Conservation (phyloP, 768 basidiomycete species). For the Chalciporus chontae region DNA sequence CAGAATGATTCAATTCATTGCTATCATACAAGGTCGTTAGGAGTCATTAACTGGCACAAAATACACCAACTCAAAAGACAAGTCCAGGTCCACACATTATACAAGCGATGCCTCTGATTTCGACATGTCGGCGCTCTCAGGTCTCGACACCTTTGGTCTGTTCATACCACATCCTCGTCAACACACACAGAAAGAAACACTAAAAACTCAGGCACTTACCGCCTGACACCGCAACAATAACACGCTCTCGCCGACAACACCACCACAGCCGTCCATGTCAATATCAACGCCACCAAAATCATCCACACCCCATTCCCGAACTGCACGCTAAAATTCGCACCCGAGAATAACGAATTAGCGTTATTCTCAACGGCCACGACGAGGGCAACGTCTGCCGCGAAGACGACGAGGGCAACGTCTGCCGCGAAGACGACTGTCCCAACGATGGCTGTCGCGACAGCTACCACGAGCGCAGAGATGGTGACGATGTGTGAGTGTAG, state of each 20-base stretch:
- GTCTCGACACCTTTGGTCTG: conserved; percentile 3
- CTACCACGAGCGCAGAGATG: conserved; percentile 55
- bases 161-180: conserved; percentile 5
- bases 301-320: conserved; percentile 78
- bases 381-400: conserved; percentile 61
- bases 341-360: conserved; percentile 36
- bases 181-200: background rate
- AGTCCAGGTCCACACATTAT: background rate
- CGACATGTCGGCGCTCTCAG: background rate
- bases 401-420: conserved; percentile 59
- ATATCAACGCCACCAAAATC: conserved; percentile 50
- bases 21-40: background rate
- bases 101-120: background rate
- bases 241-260: conserved; percentile 62
- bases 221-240: conserved; percentile 63
- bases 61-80: background rate
- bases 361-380: conserved; percentile 49
- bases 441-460: conserved; percentile 55
- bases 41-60: background rate
- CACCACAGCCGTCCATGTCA: conserved; percentile 60
- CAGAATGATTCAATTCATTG: background rate
- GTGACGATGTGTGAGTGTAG: conserved; percentile 52
- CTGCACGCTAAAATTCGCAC: conserved; percentile 40
- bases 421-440: conserved; percentile 53
- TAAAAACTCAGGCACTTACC: conserved; percentile 20